phyloP scores from a whole-genome alignment of 208 protist species.

The Willaertia magna region DNA sequence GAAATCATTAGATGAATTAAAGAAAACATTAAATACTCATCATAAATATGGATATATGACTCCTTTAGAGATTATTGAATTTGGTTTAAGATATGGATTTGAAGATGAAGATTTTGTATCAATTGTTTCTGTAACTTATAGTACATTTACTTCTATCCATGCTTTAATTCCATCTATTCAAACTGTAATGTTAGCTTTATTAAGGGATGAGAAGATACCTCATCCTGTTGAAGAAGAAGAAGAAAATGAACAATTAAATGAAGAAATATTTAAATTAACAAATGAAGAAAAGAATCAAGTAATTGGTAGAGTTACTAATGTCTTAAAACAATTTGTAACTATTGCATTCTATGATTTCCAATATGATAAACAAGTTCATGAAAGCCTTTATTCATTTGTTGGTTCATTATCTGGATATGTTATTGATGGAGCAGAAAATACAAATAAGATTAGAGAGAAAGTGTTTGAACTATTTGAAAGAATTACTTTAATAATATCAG shows the following conservation, averaged over 20 bases:
- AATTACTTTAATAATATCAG: background rate
- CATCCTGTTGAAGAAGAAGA: background rate
- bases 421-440: background rate
- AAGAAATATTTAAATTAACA: background rate
- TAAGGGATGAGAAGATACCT: background rate
- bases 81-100: background rate
- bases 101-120: background rate
- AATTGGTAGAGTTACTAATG: background rate
- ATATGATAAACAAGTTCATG: background rate
- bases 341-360: background rate
- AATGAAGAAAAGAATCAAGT: background rate
- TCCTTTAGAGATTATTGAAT: background rate
- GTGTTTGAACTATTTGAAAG: background rate
- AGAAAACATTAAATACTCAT: background rate
- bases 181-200: background rate
- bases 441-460: background rate
- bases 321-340: background rate
- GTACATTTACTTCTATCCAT: background rate
- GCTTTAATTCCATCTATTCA: background rate
- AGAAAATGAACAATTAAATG: background rate
- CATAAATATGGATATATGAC: slow-evolving; percentile 1
- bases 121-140: background rate
- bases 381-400: background rate
- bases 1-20: background rate
- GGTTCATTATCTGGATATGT: background rate